Conservation (phyloP, 2,329 filamentous ascomycete species). For the Cladophialophora bantiana region DNA sequence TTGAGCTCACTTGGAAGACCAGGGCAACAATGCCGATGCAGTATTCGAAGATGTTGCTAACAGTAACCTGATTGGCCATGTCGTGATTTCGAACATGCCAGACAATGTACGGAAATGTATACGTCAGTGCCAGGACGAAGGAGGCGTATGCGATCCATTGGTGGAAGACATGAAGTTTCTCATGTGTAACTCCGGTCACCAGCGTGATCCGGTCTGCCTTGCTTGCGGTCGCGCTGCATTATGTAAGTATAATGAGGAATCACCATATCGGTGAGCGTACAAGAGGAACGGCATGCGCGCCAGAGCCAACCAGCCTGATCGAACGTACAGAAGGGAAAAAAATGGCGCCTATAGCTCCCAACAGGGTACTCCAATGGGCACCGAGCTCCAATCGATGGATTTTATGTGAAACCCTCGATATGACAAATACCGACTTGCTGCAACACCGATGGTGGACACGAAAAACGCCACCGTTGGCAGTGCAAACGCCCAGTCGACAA, state of each 20-base stretch:
- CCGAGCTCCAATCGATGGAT: no score
- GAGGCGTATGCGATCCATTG: slow-evolving; percentile 63
- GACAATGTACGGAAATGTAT: slow-evolving; percentile 67
- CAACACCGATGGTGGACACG: slow-evolving; percentile 54
- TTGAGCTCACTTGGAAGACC: slow-evolving; percentile 62
- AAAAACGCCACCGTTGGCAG: slow-evolving; percentile 63
- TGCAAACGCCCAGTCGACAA: slow-evolving; percentile 62
- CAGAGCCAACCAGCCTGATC: slow-evolving; percentile 61
- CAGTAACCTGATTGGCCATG: slow-evolving; percentile 57
- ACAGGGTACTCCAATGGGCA: no score
- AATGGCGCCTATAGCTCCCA: no score
- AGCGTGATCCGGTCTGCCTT: slow-evolving; percentile 65
- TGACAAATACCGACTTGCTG: no score
- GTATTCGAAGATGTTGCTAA: slow-evolving; percentile 49
- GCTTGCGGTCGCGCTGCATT: slow-evolving; percentile 52
- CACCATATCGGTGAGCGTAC: slow-evolving; percentile 36
- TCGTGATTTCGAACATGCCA: slow-evolving; percentile 58
- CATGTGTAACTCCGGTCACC: slow-evolving; percentile 63
- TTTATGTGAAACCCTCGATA: no score
- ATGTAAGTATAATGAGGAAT: slow-evolving; percentile 32
- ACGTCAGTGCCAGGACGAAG: slow-evolving; percentile 63
- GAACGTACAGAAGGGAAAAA: no score
- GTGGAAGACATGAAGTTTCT: slow-evolving; percentile 65
- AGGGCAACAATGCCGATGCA: slow-evolving; percentile 65
- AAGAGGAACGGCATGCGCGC: slow-evolving; percentile 61